Evolutionary conservation across 495 filamentous ascomycete genomes (phyloP), one percentile per base, ranked within the genome.

Genomic region (Lineolata rhizophorae): DNA sequence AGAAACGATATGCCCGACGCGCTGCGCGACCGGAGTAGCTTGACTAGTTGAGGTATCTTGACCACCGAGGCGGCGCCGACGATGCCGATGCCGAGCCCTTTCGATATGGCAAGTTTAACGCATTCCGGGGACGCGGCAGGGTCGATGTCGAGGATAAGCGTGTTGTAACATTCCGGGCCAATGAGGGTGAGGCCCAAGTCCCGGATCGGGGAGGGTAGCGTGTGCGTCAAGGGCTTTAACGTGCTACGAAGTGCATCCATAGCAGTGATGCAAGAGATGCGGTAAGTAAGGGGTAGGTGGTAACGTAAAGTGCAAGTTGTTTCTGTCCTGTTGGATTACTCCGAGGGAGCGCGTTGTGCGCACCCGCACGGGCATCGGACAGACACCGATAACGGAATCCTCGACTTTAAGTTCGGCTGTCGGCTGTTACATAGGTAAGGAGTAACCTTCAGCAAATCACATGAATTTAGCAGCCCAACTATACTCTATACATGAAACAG

Each of bases 11-110:
- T 63, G 43, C 85, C 87, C 32, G 64, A 64, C 5, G 78, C 70
- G 18, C 79, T 90, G 33, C 69, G 61, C 20, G 83, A 84, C 40
- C 58, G 52, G 43, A 90, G 53, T 30, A 94, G 70, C 60, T 93
- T 93, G 51, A 93, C 49, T 52, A 95, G 83, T 55, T 94, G 87
- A 0, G 87, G 85, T 29, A 97, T 66, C 59, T 97, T 97, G 57
- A 97, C 79, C 42, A 94, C 67, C 19, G 79, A 65, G 35, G 76
- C 81, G 21, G 81, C 76, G 37, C 65, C 72, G 44, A 97, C 76
- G 54, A 95, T 97, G 50, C 70, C 85, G 36, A 93, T 70, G 26
- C 87, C 87, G 29, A 97, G 73, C 9, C 61, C 78, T 56, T 95
- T 95, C 43, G 79, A 90, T 43, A 94, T 69, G 31, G 68, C 77